A percentile compares a stretch with the other conserved stretches of the same genome.
Conservation (phyloP, 75 land plant genomes). For the Sequoiadendron giganteum region DNA sequence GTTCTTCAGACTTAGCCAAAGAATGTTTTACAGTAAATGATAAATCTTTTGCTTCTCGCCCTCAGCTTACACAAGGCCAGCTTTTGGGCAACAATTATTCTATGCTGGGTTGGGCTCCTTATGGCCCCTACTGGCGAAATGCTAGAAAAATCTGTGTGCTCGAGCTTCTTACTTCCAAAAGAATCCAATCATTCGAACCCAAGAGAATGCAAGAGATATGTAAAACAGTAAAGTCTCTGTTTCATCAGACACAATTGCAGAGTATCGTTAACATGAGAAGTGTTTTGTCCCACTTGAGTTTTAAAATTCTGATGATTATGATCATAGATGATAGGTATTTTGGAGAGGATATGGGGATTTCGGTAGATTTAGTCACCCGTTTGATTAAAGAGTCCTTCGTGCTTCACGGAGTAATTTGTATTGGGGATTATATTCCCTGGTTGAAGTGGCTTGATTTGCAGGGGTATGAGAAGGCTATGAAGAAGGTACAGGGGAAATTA, state of each 20-base stretch:
- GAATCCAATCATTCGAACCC: constrained; percentile 14
- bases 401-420: constrained; percentile 10
- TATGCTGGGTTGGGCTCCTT: constrained; percentile 29
- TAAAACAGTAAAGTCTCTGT: background rate
- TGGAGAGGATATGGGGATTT: background rate
- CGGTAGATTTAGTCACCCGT: background rate
- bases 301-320: background rate
- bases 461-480: constrained; percentile 4
- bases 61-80: background rate
- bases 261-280: background rate
- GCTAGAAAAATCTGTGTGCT: constrained; percentile 30
- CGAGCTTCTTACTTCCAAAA: constrained; percentile 40
- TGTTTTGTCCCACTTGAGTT: background rate
- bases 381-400: background rate
- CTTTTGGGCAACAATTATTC: constrained; percentile 21
- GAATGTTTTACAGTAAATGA: constrained; percentile 37
- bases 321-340: background rate
- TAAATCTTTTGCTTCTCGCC: constrained; percentile 23
- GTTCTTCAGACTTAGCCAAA: constrained; percentile 23
- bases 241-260: background rate
- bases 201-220: background rate
- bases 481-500: background rate
- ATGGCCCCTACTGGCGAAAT: constrained; percentile 39
- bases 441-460: constrained; percentile 29
- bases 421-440: constrained; percentile 26